Evolutionary conservation across 2,329 filamentous ascomycete species (phyloP), one percentile per base, ranked within the genome.

Genomic region (Diaporthe citri): DNA sequence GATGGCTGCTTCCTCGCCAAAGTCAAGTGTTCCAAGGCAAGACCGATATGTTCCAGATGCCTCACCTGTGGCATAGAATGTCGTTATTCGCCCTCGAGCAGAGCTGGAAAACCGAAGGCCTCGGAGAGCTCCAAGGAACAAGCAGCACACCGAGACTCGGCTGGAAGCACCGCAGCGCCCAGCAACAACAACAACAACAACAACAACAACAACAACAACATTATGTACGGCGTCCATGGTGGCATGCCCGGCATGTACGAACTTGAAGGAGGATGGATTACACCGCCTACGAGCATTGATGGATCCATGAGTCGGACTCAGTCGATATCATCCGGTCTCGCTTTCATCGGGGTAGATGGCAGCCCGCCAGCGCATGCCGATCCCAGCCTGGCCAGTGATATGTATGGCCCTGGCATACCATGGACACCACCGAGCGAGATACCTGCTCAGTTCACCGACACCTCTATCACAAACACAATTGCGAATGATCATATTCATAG

Each of bases 1-100:
- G 88, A 90, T 76, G 87, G 86, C 10, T 90, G 88, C 80, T 89
- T 89, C 79, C 80, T 88, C 28, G 88, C 88, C 76, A 90, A 90
- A 79, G 88, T 90, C 81, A 90, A 89, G 78, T 90, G 88, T 80
- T 88, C 86, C 76, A 90, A 90, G 77, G 82, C 83, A 3, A 82
- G 87, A n/a, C 88, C 88, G 1, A 85, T 89, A 66, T 90, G 88
- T 80, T 84, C 85, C n/a, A 84, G 88, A 55, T 90, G 88, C 76
- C 82, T 89, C 4, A 80, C 85, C 4, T 87, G 85, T 57, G 88
- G 88, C 10, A 84, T 86, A 55, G 83, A 87, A 64, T 90, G 88
- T 77, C 84, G 84, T 12, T 90, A 90, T 77, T 89, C 87, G 22
- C 88, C 88, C 1, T 89, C 88, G 0, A 88, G 85, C 77, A 83